Evolutionary conservation across 495 filamentous ascomycete genomes (phyloP).

Genomic region (Penicillium parvum): DNA sequence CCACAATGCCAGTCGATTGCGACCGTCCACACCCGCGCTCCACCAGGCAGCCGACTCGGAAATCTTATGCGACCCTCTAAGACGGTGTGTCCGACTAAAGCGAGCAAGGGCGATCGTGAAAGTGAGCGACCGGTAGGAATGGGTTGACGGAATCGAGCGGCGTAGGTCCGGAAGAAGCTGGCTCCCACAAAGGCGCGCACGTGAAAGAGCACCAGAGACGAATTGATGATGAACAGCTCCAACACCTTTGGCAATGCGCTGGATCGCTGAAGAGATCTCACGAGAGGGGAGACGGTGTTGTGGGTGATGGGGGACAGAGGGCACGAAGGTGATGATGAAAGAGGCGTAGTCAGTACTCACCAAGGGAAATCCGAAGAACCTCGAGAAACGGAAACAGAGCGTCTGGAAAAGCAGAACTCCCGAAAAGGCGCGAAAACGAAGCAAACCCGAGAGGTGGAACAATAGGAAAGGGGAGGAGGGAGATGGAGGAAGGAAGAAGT

Average conservation of each 20-base stretch:
- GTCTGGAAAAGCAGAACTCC: constrained; percentile 29
- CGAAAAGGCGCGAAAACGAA: constrained; percentile 30
- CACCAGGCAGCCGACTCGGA: background rate
- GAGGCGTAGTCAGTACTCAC: constrained; percentile 25
- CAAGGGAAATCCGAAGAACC: constrained; percentile 19
- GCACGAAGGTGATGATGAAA: constrained; percentile 11
- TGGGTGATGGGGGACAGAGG: background rate
- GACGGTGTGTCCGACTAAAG: background rate
- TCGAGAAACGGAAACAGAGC: constrained; percentile 26
- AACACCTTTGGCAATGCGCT: no score
- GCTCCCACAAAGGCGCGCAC: no score
- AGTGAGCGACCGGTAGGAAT: constrained; percentile 1
- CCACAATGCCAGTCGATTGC: constrained; percentile 14
- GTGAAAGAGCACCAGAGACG: no score
- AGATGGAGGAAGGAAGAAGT: constrained; percentile 32
- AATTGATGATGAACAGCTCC: no score
- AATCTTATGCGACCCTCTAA: constrained; percentile 1
- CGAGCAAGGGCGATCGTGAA: background rate
- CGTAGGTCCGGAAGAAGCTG: constrained; percentile 11
- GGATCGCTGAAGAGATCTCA: no score
- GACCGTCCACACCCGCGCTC: constrained; percentile 16
- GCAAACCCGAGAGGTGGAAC: constrained; percentile 27
- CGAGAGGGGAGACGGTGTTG: no score
- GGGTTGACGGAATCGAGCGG: background rate
- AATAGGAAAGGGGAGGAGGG: constrained; percentile 34